Evolutionary conservation across 345 rosid genomes (phyloP), one percentile per base, ranked within the genome.

Genomic region (Ceriops zippeliana): DNA sequence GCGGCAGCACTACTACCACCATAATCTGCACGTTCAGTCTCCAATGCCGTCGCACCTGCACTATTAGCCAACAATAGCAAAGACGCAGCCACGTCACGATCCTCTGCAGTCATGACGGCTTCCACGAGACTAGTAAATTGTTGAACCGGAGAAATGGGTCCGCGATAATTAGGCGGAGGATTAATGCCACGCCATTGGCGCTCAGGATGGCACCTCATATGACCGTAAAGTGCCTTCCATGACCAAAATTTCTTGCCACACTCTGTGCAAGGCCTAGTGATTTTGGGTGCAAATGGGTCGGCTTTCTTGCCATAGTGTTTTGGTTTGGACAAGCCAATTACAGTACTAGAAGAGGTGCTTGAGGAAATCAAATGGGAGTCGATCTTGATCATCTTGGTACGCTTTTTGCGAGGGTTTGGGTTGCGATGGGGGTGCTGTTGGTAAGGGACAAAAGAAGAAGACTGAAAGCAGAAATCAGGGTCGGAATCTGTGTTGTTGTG

Each of bases 171-270:
- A 2, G 84, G 81, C 0, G 90, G 88, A 5, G 87, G 92, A 38
- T 75, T 70, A 67, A 82, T 69, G 13, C 95, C 92, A 69, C 86
- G 83, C 88, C 89, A 87, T 54, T 73, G 78, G 20, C 92, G 77
- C 38, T 85, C 90, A 21, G 95, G 97, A 51, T 90, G 97, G 68
- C 86, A 81, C 81, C 90, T 81, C 95, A 90, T 90, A 80, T 90
- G 97, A n/a, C 97, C 95, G 62, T 82, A 90, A 30, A 54, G 74
- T 7, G 72, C 73, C 84, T 96, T 56, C 96, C 83, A 78, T 1
- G 99, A 96, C 91, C 91, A 87, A 68, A 96, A 96, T 76, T 73
- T 78, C 85, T 87, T 92, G 26, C 98, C 96, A 63, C 99, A 96
- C 80, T 96, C 98, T 3, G 79, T 90, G 49, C 99, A 96, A 3